Conservation (phyloP, 352 stramenopile species). For the Blastocystis sp. region DNA sequence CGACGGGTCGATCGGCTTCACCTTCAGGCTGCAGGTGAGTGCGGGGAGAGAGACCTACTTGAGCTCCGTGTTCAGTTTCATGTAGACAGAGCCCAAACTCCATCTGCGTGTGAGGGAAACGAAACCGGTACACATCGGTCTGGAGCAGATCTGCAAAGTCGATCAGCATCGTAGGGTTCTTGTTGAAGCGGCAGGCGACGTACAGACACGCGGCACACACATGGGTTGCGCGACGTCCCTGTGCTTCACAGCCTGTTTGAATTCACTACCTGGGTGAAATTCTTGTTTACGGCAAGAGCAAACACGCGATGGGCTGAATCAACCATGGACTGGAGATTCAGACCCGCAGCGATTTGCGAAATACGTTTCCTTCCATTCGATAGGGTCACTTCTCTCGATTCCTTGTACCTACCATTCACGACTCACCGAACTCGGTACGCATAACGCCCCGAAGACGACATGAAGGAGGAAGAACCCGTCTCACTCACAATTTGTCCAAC, state of each 20-base stretch:
- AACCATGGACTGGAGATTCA: slow-evolving; percentile 80
- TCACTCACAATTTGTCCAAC: slow-evolving; percentile 87
- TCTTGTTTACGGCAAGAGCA: slow-evolving; percentile 82
- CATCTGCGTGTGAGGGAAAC: not conserved
- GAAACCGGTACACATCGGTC: slow-evolving; percentile 77
- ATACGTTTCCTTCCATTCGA: slow-evolving; percentile 83
- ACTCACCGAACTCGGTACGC: not conserved
- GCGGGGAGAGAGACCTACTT: slow-evolving; percentile 67
- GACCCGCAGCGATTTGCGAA: slow-evolving; percentile 77
- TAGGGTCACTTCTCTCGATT: slow-evolving; percentile 86
- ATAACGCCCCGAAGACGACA: slow-evolving; percentile 60
- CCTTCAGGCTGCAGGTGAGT: slow-evolving; percentile 78
- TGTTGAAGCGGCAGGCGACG: slow-evolving; percentile 90
- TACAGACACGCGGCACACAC: slow-evolving; percentile 95
- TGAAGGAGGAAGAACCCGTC: slow-evolving; percentile 76
- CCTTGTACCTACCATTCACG: slow-evolving; percentile 58
- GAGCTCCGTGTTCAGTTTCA: slow-evolving; percentile 66
- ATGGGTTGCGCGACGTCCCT: slow-evolving; percentile 80
- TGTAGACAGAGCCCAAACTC: slow-evolving; percentile 66
- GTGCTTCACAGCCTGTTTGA: no score
- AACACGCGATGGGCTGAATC: slow-evolving; percentile 89
- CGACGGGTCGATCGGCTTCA: slow-evolving; percentile 92
- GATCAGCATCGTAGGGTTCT: slow-evolving; percentile 94
- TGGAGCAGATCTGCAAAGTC: slow-evolving; percentile 96
- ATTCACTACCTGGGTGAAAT: no score